phyloP scores from a whole-genome alignment of 2,329 filamentous ascomycete genomes.

The Didymella exigua region DNA sequence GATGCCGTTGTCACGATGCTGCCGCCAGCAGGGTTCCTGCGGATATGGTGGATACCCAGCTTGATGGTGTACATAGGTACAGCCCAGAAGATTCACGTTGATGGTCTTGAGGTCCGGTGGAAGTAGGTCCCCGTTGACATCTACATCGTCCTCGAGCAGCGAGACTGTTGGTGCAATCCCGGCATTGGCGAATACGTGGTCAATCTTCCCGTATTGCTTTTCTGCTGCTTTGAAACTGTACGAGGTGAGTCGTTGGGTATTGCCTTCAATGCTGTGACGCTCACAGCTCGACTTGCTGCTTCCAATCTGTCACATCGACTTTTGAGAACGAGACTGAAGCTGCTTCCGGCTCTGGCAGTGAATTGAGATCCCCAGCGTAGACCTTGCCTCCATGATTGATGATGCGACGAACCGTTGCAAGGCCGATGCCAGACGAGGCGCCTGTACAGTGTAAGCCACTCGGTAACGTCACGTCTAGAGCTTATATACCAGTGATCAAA shows the following conservation, averaged over 20 bases:
- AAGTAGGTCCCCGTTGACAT: constrained; percentile 36
- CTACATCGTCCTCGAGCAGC: constrained; percentile 38
- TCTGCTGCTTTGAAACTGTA: constrained; percentile 56
- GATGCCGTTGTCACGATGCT: constrained; percentile 43
- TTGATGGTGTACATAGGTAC: constrained; percentile 41
- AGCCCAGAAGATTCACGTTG: constrained; percentile 39
- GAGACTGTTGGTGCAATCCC: constrained; percentile 28
- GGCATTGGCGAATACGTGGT: constrained; percentile 54
- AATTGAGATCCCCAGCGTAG: constrained; percentile 60
- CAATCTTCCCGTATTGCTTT: constrained; percentile 49
- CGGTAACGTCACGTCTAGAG: not conserved
- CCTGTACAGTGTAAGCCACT: constrained; percentile 43
- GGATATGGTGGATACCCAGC: constrained; percentile 36
- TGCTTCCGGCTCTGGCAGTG: constrained; percentile 41
- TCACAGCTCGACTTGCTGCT: constrained; percentile 53
- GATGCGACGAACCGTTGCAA: constrained; percentile 60
- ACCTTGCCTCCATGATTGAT: constrained; percentile 61
- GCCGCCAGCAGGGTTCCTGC: constrained; percentile 32
- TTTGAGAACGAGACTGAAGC: constrained; percentile 31
- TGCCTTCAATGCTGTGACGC: not conserved
- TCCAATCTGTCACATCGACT: constrained; percentile 53
- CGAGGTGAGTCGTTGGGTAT: not conserved
- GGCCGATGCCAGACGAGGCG: constrained; percentile 65
- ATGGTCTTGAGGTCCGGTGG: constrained; percentile 35
- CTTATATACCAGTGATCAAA: constrained; percentile 57